A percentile compares a stretch with the other conserved stretches of the same genome.
phyloP scores from a whole-genome alignment of 306 rosid species.

The Rubus idaeus region DNA sequence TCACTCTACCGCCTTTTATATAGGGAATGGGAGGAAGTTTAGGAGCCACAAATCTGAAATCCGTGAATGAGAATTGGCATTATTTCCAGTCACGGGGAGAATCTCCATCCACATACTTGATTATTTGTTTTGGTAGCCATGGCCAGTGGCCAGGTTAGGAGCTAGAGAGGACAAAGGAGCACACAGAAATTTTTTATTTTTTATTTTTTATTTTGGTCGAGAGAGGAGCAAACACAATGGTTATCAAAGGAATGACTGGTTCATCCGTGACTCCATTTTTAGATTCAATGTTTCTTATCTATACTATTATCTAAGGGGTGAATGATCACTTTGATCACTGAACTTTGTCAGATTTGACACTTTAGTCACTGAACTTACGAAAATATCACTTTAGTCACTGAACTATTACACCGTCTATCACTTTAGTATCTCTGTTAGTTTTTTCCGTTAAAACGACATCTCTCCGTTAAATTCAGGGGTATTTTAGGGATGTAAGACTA shows the following conservation, averaged over 20 bases:
- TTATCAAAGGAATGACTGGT: neutral
- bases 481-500: too few species aligned
- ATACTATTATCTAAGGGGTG: too few species aligned
- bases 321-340: too few species aligned
- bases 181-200: neutral
- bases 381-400: too few species aligned
- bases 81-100: slow-evolving; percentile 31
- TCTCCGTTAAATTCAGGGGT: too few species aligned
- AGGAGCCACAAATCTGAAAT: slow-evolving; percentile 25
- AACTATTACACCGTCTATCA: too few species aligned
- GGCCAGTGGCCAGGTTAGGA: neutral
- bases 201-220: too few species aligned
- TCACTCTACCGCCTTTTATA: neutral
- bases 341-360: too few species aligned
- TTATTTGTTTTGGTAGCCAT: too few species aligned
- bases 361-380: too few species aligned
- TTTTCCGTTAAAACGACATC: too few species aligned
- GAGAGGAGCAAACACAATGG: neutral
- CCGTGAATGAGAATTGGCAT: slow-evolving; percentile 46
- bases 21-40: neutral
- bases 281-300: neutral
- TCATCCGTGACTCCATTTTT: neutral
- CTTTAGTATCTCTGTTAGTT: too few species aligned
- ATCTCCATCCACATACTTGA: neutral
- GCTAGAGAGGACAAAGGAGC: neutral